These are phyloP conservation scores for Bretschneidera sinensis DNA, from an alignment of 345 rosid species.

Conservation along the genomic window DNA sequence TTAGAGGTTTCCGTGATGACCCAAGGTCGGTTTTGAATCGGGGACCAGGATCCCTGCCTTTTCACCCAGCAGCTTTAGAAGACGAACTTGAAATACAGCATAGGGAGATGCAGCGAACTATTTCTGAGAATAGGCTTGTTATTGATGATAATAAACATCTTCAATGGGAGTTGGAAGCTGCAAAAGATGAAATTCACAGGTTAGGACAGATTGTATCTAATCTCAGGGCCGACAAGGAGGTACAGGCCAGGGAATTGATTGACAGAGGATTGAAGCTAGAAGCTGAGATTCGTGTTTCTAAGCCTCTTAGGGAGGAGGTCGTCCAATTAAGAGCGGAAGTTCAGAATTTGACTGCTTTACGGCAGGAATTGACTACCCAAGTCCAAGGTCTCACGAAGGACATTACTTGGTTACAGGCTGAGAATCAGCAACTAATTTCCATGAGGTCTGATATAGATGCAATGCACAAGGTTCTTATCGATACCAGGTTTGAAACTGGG, in stretches of 20 bases:
- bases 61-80: constrained; percentile 18
- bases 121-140: constrained; percentile 21
- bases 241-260: constrained; percentile 21
- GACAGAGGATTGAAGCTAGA: constrained; percentile 32
- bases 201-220: constrained; percentile 17
- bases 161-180: constrained; percentile 19
- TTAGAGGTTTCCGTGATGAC: constrained; percentile 11
- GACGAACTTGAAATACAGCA: constrained; percentile 21
- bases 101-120: constrained; percentile 19
- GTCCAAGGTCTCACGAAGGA: constrained; percentile 18
- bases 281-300: constrained; percentile 20
- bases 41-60: constrained; percentile 13
- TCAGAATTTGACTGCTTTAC: constrained; percentile 12
- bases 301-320: constrained; percentile 26
- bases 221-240: constrained; percentile 24
- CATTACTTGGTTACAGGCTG: constrained; percentile 16
- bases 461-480: constrained; percentile 19
- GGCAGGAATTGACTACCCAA: constrained; percentile 21
- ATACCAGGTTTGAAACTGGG: constrained; percentile 26
- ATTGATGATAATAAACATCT: constrained; percentile 23
- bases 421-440: constrained; percentile 17
- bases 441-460: constrained; percentile 20
- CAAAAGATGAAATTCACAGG: constrained; percentile 24
- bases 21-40: constrained; percentile 13
- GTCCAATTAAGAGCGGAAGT: constrained; percentile 24